These are phyloP conservation scores for Diaporthe sp. DNA, from an alignment of 2,329 filamentous ascomycete genomes.

Conservation along the genomic window DNA sequence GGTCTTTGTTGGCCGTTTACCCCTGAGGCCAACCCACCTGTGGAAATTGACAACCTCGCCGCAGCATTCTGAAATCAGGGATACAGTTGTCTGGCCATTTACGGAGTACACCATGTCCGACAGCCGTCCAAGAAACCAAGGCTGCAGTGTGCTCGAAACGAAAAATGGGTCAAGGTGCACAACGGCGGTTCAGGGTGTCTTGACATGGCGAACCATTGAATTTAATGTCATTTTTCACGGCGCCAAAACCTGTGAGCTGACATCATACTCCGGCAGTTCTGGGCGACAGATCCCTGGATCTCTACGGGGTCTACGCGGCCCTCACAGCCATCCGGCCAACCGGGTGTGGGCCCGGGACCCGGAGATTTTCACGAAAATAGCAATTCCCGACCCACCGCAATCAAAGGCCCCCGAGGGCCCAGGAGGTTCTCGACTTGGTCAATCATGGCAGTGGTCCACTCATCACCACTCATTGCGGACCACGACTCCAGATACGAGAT, in stretches of 20 bases:
- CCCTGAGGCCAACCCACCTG: slow-evolving; percentile 28
- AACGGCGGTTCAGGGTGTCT: not conserved
- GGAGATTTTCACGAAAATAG: slow-evolving; percentile 29
- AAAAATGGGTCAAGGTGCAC: not conserved
- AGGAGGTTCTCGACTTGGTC: slow-evolving; percentile 26
- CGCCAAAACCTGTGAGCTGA: not conserved
- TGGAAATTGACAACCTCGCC: slow-evolving; percentile 27
- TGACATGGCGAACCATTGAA: not conserved
- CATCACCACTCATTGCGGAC: slow-evolving; percentile 26
- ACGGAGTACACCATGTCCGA: not conserved
- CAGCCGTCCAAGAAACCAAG: not conserved
- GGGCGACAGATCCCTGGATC: not conserved
- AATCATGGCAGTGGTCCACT: slow-evolving; percentile 29
- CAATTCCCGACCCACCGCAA: slow-evolving; percentile 26
- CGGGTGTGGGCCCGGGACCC: slow-evolving; percentile 13
- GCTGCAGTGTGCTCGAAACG: not conserved
- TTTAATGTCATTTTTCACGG: not conserved
- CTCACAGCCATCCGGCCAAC: slow-evolving; percentile 20
- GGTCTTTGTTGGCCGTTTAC: slow-evolving; percentile 23
- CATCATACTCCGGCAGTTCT: not conserved
- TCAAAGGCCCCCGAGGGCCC: slow-evolving; percentile 28
- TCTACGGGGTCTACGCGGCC: slow-evolving; percentile 3
- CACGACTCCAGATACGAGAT: slow-evolving; percentile 33
- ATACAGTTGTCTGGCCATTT: not conserved
- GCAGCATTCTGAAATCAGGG: slow-evolving; percentile 26